phyloP scores from a whole-genome alignment of 2,329 filamentous ascomycete species.

The Rutstroemia sp. region DNA sequence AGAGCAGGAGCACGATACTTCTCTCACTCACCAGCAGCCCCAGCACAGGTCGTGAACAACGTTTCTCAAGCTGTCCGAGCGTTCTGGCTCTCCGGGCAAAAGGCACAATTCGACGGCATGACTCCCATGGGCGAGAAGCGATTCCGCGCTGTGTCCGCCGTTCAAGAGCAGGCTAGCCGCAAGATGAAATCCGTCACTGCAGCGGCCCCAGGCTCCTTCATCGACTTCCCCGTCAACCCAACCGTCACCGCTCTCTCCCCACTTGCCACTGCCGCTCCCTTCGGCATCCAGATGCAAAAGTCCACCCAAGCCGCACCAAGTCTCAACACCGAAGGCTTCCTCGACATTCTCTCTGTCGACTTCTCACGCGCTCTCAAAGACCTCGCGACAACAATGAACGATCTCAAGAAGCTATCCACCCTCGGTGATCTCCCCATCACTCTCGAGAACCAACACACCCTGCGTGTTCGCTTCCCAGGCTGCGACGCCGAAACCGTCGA shows the following conservation, averaged over 20 bases:
- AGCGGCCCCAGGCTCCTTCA: conserved; percentile 63
- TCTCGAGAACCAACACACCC: conserved; percentile 54
- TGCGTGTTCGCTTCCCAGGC: conserved; percentile 81
- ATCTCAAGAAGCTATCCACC: conserved; percentile 67
- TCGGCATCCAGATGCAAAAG: conserved; percentile 29
- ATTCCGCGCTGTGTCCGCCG: conserved; percentile 67
- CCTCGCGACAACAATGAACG: conserved; percentile 68
- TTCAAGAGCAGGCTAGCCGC: conserved; percentile 65
- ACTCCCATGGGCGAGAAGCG: conserved; percentile 66
- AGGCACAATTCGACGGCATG: conserved; percentile 76
- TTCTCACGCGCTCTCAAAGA: conserved; percentile 84
- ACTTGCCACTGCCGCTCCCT: conserved; percentile 49
- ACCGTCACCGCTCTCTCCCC: conserved; percentile 83
- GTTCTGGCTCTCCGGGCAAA: conserved; percentile 86
- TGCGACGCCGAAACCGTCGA: conserved; percentile 81
- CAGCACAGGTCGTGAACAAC: conserved; percentile 87
- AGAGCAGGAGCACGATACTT: conserved; percentile 75
- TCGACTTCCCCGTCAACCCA: conserved; percentile 84
- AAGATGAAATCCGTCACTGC: conserved; percentile 55
- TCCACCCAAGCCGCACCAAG: conserved; percentile 42
- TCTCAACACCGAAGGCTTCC: conserved; percentile 74
- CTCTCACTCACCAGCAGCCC: conserved; percentile 76
- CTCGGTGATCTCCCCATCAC: conserved; percentile 80
- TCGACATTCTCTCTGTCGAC: conserved; percentile 79
- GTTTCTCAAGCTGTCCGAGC: conserved; percentile 90